Conservation (phyloP, 257 asterid species). For the Nicotiana noctiflora region DNA sequence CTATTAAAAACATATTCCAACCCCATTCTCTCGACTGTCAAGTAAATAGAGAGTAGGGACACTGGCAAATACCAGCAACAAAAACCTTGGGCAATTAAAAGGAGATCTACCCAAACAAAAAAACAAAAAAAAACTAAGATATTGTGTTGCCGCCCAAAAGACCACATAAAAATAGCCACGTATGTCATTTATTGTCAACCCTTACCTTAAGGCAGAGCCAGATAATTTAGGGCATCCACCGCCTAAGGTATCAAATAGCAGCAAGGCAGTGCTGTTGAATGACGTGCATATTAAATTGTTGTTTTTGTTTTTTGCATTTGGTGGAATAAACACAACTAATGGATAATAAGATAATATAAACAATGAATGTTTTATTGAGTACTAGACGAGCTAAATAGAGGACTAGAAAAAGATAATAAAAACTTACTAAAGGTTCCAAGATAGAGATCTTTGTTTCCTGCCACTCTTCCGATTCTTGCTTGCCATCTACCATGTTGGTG, state of each 20-base stretch:
- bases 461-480: conserved; percentile 86
- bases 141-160: conserved; percentile 25
- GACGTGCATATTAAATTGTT: neutral
- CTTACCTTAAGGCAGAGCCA: conserved; percentile 1
- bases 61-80: neutral
- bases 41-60: neutral
- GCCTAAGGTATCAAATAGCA: conserved; percentile 41
- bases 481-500: conserved; percentile 97
- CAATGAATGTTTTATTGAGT: no score
- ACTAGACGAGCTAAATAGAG: no score
- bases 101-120: neutral
- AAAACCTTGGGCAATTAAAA: neutral
- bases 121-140: neutral
- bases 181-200: conserved; percentile 11
- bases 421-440: conserved; percentile 86
- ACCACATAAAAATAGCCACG: conserved; percentile 39
- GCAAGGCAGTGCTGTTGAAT: neutral
- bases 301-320: neutral
- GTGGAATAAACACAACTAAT: neutral
- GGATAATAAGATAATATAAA: neutral
- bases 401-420: neutral
- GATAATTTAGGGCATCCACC: conserved; percentile 34
- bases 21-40: neutral
- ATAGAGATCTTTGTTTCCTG: conserved; percentile 82
- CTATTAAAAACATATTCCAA: neutral